Evolutionary conservation across 2,329 filamentous ascomycete genomes (phyloP).

Genomic region (Didymella sp.): DNA sequence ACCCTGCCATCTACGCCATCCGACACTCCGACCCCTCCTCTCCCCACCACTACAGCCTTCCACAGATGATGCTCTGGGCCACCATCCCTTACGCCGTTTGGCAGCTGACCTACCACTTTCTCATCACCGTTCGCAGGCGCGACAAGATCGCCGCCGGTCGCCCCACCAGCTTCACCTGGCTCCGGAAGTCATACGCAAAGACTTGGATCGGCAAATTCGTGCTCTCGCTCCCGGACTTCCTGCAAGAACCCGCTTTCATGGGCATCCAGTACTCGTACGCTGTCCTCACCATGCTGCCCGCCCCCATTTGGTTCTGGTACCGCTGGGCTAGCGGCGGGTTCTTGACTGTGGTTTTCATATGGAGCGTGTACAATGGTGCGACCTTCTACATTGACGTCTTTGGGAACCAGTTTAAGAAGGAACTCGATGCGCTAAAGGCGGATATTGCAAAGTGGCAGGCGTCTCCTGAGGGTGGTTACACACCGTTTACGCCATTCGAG

Average conservation of each 20-base stretch:
- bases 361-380: slow-evolving; percentile 96
- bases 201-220: slow-evolving; percentile 88
- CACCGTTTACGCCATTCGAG: slow-evolving; percentile 35
- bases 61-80: slow-evolving; percentile 92
- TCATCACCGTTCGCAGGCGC: slow-evolving; percentile 92
- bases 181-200: slow-evolving; percentile 88
- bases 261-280: slow-evolving; percentile 92
- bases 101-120: slow-evolving; percentile 91
- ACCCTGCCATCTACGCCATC: slow-evolving; percentile 86
- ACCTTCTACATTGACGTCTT: slow-evolving; percentile 99
- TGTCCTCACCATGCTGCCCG: slow-evolving; percentile 90
- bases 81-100: slow-evolving; percentile 90
- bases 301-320: slow-evolving; percentile 93
- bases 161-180: slow-evolving; percentile 97
- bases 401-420: slow-evolving; percentile 94
- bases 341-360: slow-evolving; percentile 82
- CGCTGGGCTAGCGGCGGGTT: slow-evolving; percentile 80
- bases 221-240: slow-evolving; percentile 71
- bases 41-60: slow-evolving; percentile 77
- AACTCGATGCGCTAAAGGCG: slow-evolving; percentile 84
- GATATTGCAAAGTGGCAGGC: slow-evolving; percentile 89
- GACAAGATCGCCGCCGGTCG: slow-evolving; percentile 96
- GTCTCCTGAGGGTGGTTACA: slow-evolving; percentile 33
- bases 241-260: slow-evolving; percentile 96
- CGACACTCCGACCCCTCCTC: slow-evolving; percentile 72